These are phyloP conservation scores for Penicillium vulpinum DNA, from an alignment of 2,329 filamentous ascomycete genomes.

Conservation along the genomic window DNA sequence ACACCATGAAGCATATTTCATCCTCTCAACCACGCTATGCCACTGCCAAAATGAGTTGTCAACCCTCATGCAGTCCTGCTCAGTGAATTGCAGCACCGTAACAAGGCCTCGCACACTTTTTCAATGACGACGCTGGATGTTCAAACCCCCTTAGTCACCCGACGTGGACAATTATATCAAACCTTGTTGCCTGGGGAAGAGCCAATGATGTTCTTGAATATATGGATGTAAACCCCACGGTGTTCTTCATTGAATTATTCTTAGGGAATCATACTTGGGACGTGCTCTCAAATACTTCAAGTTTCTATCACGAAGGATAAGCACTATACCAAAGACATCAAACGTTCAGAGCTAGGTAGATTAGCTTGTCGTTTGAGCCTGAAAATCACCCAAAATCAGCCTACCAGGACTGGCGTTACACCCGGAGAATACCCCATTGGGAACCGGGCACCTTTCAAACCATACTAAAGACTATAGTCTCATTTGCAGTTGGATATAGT, in stretches of 20 bases:
- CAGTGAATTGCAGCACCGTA: too few relatives aligned
- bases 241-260: neutral
- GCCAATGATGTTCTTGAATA: neutral
- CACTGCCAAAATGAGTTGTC: too few relatives aligned
- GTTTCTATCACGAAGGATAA: neutral
- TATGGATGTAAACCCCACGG: neutral
- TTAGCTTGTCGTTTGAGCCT: constrained; percentile 9
- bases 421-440: neutral
- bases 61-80: too few relatives aligned
- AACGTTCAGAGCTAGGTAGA: neutral
- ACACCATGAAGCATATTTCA: too few relatives aligned
- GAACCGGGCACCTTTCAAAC: neutral
- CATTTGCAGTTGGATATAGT: neutral
- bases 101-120: too few relatives aligned
- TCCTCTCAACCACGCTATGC: too few relatives aligned
- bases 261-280: neutral
- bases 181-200: neutral
- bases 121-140: too few relatives aligned
- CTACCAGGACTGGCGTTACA: neutral
- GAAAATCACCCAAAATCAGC: constrained; percentile 14
- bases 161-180: neutral
- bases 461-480: neutral
- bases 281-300: neutral
- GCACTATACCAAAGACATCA: neutral
- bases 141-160: too few relatives aligned